Conservation (phyloP, 2,329 filamentous ascomycete genomes). For the Colletotrichum sojae region DNA sequence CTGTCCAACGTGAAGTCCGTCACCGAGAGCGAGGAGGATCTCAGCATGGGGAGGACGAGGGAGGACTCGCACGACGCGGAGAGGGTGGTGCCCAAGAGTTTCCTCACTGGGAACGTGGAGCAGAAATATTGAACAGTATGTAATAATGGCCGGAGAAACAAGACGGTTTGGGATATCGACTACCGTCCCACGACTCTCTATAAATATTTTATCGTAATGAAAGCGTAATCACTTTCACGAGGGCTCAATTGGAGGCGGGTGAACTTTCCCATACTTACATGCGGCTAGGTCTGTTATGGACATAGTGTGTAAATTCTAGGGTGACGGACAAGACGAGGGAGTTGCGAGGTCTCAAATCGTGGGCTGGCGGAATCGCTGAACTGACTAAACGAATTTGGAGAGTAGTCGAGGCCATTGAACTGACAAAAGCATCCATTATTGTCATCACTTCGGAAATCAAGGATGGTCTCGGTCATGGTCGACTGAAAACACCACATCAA, state of each 20-base stretch:
- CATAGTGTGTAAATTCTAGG: no score
- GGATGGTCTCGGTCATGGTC: no score
- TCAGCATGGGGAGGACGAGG: conserved; percentile 10
- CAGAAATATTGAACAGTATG: neutral
- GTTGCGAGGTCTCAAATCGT: no score
- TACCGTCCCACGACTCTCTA: neutral
- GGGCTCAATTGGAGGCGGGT: neutral
- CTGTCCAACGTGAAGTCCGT: conserved; percentile 1
- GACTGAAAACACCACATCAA: no score
- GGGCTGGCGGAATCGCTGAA: no score
- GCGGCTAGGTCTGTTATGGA: no score
- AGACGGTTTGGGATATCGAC: neutral
- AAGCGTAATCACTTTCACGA: no score
- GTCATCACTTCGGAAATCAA: no score
- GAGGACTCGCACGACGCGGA: conserved; percentile 11
- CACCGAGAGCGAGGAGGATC: conserved; percentile 33
- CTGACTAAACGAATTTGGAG: no score
- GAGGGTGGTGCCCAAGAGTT: conserved; percentile 3
- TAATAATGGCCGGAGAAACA: neutral
- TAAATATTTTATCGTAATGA: neutral
- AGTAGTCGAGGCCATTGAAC: no score
- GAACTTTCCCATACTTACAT: neutral
- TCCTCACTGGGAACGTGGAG: neutral
- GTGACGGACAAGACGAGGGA: no score
- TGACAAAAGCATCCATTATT: no score